These are phyloP conservation scores for Mrakia gelida DNA, from an alignment of 768 basidiomycete species.

Conservation along the genomic window DNA sequence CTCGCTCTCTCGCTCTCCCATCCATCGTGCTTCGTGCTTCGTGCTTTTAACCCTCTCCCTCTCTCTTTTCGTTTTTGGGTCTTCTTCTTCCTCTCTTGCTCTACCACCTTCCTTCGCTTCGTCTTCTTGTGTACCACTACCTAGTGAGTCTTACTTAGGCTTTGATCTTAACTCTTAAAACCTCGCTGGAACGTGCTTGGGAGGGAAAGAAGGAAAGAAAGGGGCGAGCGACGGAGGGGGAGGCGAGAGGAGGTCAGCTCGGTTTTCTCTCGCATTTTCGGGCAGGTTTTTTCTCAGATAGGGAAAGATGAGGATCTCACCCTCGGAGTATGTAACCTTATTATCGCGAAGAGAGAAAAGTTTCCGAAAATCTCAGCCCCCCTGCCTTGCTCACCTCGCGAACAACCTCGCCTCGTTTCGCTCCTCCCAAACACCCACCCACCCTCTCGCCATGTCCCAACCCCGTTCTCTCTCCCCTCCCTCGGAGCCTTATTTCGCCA, in stretches of 20 bases:
- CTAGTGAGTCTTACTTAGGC: neutral
- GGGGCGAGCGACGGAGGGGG: too few species aligned
- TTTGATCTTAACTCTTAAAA: neutral
- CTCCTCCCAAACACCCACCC: neutral
- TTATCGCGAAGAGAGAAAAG: too few species aligned
- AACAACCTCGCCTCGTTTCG: neutral
- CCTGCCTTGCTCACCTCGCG: too few species aligned
- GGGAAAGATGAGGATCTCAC: too few species aligned
- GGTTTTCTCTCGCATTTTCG: too few species aligned
- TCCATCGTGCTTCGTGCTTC: neutral
- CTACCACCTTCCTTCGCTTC: neutral
- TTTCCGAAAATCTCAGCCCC: too few species aligned
- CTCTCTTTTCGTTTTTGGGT: neutral
- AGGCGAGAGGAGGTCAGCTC: too few species aligned
- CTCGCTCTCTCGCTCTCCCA: too few species aligned
- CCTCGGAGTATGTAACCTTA: too few species aligned
- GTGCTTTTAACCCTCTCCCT: neutral
- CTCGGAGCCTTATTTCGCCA: constrained; percentile 4
- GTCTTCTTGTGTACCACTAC: neutral
- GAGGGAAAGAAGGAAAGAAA: too few species aligned
- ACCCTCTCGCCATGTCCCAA: neutral
- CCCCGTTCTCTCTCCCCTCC: neutral
- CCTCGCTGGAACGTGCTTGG: too few species aligned
- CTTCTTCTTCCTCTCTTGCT: neutral
- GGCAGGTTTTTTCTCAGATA: too few species aligned